These are phyloP conservation scores for Dorcoceras hygrometricum DNA, from an alignment of 257 asterid species.

Conservation along the genomic window DNA sequence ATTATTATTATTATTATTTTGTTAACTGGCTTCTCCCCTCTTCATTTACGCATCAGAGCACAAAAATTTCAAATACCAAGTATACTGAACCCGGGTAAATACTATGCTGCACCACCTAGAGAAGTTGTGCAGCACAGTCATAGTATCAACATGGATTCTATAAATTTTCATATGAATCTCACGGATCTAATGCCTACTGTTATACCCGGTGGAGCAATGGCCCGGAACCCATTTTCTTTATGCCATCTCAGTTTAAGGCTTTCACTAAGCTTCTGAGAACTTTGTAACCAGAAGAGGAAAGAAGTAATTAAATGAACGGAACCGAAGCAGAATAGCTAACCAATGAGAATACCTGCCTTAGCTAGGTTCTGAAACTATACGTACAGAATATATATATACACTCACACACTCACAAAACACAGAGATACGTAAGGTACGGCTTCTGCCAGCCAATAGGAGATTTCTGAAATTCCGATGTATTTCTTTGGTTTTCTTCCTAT, in stretches of 20 bases:
- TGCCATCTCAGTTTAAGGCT: conserved; percentile 28
- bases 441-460: conserved; percentile 52
- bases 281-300: conserved; percentile 39
- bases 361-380: conserved; percentile 18
- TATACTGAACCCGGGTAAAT: conserved; percentile 2
- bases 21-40: too few relatives aligned
- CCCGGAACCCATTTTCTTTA: conserved; percentile 21
- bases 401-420: background rate
- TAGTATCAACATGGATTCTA: too few relatives aligned
- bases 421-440: conserved; percentile 16
- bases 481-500: conserved; percentile 23
- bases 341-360: conserved; percentile 32
- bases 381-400: background rate
- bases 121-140: too few relatives aligned
- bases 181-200: too few relatives aligned
- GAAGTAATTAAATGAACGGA: conserved; percentile 29
- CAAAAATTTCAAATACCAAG: too few relatives aligned
- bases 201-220: too few relatives aligned
- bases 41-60: too few relatives aligned
- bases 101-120: too few relatives aligned
- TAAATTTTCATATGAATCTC: too few relatives aligned
- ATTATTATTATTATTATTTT: too few relatives aligned
- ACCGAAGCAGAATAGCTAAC: conserved; percentile 30
- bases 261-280: conserved; percentile 40
- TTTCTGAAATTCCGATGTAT: conserved; percentile 32